Percentiles rank a stretch among this genome's conserved stretches.
phyloP scores from a whole-genome alignment of 176 grass and related monocot species.

The Phyllostachys edulis region DNA sequence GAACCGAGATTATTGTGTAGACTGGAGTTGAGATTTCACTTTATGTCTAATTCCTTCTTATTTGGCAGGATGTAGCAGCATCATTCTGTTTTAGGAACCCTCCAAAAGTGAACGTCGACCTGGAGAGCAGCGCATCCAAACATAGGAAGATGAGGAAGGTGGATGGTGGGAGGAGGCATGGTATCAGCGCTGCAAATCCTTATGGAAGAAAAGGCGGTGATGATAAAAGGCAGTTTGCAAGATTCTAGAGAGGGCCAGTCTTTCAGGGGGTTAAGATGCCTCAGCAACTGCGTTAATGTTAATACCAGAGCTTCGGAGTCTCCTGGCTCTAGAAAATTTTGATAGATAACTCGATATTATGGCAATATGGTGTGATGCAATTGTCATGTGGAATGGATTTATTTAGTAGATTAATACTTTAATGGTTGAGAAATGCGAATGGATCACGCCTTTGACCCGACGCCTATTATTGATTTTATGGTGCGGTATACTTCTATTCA shows the following conservation, averaged over 20 bases:
- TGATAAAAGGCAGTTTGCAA: conserved; percentile 56
- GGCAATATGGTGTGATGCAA: background rate
- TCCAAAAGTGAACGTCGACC: conserved; percentile 76
- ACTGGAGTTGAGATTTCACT: background rate
- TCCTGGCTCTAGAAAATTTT: conserved; percentile 36
- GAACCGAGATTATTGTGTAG: background rate
- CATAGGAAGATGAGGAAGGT: conserved; percentile 66
- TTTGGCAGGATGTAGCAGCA: conserved; percentile 69
- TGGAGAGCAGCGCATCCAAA: conserved; percentile 84
- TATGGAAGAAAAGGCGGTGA: conserved; percentile 53
- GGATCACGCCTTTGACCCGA: background rate
- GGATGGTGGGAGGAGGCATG: conserved; percentile 66
- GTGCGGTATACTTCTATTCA: background rate
- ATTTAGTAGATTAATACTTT: background rate
- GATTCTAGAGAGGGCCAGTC: conserved; percentile 36
- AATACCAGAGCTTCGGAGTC: conserved; percentile 2
- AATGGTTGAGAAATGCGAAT: background rate
- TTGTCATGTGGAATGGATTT: background rate
- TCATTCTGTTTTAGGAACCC: conserved; percentile 82
- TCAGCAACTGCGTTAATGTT: background rate
- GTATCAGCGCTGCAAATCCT: conserved; percentile 64
- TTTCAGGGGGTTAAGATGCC: background rate
- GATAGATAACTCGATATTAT: conserved; percentile 11
- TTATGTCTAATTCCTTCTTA: background rate
- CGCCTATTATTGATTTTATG: background rate